phyloP scores from a whole-genome alignment of 208 protist species.

The Herpetomonas tarakana region DNA sequence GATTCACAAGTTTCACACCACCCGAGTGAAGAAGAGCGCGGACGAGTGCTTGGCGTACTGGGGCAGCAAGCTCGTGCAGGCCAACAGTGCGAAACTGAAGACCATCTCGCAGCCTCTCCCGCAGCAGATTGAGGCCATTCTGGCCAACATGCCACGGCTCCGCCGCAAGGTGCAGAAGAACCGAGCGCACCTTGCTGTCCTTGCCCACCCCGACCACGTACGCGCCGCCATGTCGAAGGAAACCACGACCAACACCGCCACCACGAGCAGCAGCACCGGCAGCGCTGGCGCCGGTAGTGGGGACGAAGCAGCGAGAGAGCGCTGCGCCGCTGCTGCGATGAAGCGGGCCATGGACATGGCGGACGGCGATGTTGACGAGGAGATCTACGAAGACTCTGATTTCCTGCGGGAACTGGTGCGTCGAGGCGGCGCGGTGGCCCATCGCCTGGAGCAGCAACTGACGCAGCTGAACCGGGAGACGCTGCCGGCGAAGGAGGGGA shows the following conservation, averaged over 20 bases:
- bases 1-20: conserved; percentile 17
- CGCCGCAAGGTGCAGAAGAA: conserved; percentile 73
- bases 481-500: conserved; percentile 24
- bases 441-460: conserved; percentile 61
- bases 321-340: conserved; percentile 33
- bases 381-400: conserved; percentile 81
- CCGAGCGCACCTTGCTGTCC: conserved; percentile 51
- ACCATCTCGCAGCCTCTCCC: conserved; percentile 67
- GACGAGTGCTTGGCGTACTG: conserved; percentile 63
- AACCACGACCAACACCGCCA: conserved; percentile 15
- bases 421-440: conserved; percentile 48
- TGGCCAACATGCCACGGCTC: conserved; percentile 50
- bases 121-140: conserved; percentile 74
- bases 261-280: conserved; percentile 16
- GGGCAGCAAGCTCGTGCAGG: conserved; percentile 66
- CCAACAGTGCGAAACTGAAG: conserved; percentile 57
- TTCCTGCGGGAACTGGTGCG: conserved; percentile 78
- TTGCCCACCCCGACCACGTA: conserved; percentile 73
- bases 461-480: conserved; percentile 27
- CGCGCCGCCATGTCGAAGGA: conserved; percentile 16
- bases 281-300: conserved; percentile 18
- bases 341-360: conserved; percentile 64
- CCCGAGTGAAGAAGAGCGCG: conserved; percentile 31
- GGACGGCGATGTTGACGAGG: conserved; percentile 73
- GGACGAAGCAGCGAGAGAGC: conserved; percentile 11